A percentile compares a stretch with the other conserved stretches of the same genome.
Conservation (phyloP, 306 rosid species). For the Rubus parviflorus region DNA sequence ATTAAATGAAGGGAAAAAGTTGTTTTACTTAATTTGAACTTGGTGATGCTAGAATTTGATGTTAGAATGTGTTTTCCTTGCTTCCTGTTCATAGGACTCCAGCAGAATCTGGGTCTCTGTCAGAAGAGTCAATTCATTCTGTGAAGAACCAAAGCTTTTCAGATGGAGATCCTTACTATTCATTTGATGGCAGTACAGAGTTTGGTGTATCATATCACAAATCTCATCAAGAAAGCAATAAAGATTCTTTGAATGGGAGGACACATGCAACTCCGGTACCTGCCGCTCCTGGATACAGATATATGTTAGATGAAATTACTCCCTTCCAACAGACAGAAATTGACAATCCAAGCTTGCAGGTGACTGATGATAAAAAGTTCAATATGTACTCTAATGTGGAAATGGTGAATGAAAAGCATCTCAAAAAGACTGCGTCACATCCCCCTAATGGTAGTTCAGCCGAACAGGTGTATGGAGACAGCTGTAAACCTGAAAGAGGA, state of each 20-base stretch:
- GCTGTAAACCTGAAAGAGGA: constrained; percentile 38
- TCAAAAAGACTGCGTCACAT: constrained; percentile 33
- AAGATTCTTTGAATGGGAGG: constrained; percentile 40
- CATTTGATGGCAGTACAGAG: constrained; percentile 55
- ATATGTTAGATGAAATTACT: constrained; percentile 48
- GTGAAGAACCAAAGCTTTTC: constrained; percentile 46
- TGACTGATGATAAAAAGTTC: constrained; percentile 53
- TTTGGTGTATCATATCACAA: constrained; percentile 62
- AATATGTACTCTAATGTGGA: constrained; percentile 48
- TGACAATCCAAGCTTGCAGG: constrained; percentile 44
- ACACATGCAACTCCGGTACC: constrained; percentile 40
- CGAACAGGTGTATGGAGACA: constrained; percentile 39
- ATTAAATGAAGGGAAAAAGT: not conserved
- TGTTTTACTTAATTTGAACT: constrained; percentile 14
- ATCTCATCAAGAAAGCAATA: constrained; percentile 37
- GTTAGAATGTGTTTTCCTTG: constrained; percentile 26
- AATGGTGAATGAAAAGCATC: constrained; percentile 45
- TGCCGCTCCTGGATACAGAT: constrained; percentile 52
- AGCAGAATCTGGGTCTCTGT: constrained; percentile 63
- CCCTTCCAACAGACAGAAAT: constrained; percentile 32
- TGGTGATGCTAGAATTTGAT: constrained; percentile 29
- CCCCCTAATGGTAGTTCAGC: constrained; percentile 34
- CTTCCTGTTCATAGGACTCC: constrained; percentile 64
- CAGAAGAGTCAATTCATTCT: constrained; percentile 59
- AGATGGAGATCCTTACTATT: constrained; percentile 48